Conservation (phyloP, 192 early-diverging fungal genomes). For the Backusella liffmaniae region DNA sequence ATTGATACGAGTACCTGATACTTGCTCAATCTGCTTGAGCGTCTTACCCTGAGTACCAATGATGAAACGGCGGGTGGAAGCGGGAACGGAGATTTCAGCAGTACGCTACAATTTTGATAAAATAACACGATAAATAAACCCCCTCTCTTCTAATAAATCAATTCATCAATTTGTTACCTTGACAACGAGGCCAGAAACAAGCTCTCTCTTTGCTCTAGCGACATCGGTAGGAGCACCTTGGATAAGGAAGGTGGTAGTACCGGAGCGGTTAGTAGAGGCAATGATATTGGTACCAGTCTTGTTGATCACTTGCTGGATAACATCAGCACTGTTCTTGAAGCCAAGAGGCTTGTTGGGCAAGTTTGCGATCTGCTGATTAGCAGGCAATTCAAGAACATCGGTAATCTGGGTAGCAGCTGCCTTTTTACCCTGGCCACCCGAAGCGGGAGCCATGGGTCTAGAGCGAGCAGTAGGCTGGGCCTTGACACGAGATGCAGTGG, state of each 20-base stretch:
- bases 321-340: conserved; percentile 49
- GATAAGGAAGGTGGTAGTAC: conserved; percentile 81
- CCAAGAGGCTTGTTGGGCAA: conserved; percentile 39
- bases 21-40: conserved; percentile 69
- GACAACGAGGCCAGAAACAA: conserved; percentile 68
- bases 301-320: conserved; percentile 59
- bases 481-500: conserved; percentile 43
- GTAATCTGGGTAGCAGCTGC: conserved; percentile 47
- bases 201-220: conserved; percentile 73
- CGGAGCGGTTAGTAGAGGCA: conserved; percentile 70
- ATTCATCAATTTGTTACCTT: conserved; percentile 45
- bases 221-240: conserved; percentile 80
- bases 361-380: conserved; percentile 44
- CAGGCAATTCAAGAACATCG: conserved; percentile 56
- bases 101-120: conserved; percentile 33
- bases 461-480: conserved; percentile 27
- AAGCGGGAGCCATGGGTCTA: conserved; percentile 35
- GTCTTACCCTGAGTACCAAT: conserved; percentile 82
- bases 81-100: conserved; percentile 62
- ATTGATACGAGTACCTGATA: conserved; percentile 74
- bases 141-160: background rate
- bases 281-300: conserved; percentile 81
- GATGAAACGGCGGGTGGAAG: conserved; percentile 76
- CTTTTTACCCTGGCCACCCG: conserved; percentile 32
- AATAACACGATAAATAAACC: conserved; percentile 7